These are phyloP conservation scores for Auriculariales sp. DNA, from an alignment of 768 basidiomycete genomes.

Conservation along the genomic window DNA sequence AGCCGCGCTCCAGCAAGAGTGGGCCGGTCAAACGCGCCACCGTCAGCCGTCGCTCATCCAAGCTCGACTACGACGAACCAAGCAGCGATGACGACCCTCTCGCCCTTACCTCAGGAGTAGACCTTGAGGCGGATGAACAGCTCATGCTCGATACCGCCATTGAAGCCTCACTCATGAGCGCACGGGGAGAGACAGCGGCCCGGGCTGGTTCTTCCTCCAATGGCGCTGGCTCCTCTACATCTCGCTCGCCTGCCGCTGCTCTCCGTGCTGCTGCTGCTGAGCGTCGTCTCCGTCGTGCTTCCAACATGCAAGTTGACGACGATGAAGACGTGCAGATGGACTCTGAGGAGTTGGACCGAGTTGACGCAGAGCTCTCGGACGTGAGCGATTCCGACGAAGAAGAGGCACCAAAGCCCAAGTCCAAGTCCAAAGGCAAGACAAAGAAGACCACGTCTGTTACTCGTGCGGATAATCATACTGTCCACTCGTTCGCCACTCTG, in stretches of 20 bases:
- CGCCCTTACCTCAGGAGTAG: background rate
- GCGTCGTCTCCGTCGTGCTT: conserved; percentile 21
- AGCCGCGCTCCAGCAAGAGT: background rate
- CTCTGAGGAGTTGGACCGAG: conserved; percentile 18
- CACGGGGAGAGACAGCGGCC: conserved; percentile 13
- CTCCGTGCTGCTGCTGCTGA: conserved; percentile 40
- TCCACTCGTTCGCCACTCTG: conserved; percentile 11
- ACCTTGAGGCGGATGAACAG: conserved; percentile 26
- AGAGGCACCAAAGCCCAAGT: conserved; percentile 18
- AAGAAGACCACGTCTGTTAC: conserved; percentile 12
- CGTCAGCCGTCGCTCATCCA: conserved; percentile 12
- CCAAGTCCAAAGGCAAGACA: conserved; percentile 19
- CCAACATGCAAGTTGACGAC: conserved; percentile 5
- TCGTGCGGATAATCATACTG: conserved; percentile 5
- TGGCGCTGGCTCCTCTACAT: conserved; percentile 14
- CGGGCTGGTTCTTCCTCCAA: conserved; percentile 19
- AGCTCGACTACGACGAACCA: conserved; percentile 2
- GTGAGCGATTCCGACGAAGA: conserved; percentile 14
- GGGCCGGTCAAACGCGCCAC: conserved; percentile 4
- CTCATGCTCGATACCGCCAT: conserved; percentile 46
- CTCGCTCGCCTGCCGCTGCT: conserved; percentile 22
- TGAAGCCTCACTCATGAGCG: conserved; percentile 30
- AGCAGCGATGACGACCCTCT: conserved; percentile 1
- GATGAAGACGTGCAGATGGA: conserved; percentile 17
- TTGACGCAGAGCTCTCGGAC: conserved; percentile 3